Evolutionary conservation across 31 red algal genomes (phyloP).

Genomic region (Odonthalia washingtoniensis): DNA sequence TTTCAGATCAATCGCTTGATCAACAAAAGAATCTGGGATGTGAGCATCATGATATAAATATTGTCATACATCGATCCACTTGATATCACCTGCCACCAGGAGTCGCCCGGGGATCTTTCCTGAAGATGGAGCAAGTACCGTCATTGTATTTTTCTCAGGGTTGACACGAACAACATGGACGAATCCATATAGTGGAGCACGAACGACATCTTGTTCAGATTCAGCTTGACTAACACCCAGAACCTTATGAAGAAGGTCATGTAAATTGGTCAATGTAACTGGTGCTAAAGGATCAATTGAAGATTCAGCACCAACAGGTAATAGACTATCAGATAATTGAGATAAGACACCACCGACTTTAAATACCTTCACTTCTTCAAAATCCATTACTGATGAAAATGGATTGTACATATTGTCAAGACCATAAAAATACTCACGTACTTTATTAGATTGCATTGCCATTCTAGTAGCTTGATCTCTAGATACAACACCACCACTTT

Average conservation of each 20-base stretch:
- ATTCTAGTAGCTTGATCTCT: conserved; percentile 66
- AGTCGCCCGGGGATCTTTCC: conserved; percentile 67
- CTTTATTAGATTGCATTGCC: conserved; percentile 42
- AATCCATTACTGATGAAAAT: conserved; percentile 75
- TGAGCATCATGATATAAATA: too few species aligned
- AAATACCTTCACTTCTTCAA: conserved; percentile 70
- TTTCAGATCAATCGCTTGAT: too few species aligned
- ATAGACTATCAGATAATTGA: conserved; percentile 70
- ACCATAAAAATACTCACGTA: conserved; percentile 96
- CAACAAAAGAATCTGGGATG: too few species aligned
- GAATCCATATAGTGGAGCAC: conserved; percentile 71
- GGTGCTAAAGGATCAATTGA: conserved; percentile 81
- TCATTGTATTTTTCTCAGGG: conserved; percentile 64
- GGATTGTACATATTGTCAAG: conserved; percentile 72
- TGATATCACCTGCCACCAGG: conserved; percentile 75
- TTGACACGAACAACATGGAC: conserved; percentile 85
- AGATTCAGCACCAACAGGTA: conserved; percentile 71
- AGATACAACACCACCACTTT: conserved; percentile 91
- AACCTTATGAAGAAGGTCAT: conserved; percentile 75
- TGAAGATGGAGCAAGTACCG: conserved; percentile 80
- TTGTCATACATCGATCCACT: conserved; percentile 95
- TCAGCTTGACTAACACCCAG: conserved; percentile 84
- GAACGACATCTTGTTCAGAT: conserved; percentile 63
- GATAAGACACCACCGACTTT: conserved; percentile 56
- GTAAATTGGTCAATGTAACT: conserved; percentile 36